A percentile compares a stretch with the other conserved stretches of the same genome.
These are phyloP conservation scores for Delphinella strobiligena DNA, from an alignment of 2,329 filamentous ascomycete genomes.

Conservation along the genomic window DNA sequence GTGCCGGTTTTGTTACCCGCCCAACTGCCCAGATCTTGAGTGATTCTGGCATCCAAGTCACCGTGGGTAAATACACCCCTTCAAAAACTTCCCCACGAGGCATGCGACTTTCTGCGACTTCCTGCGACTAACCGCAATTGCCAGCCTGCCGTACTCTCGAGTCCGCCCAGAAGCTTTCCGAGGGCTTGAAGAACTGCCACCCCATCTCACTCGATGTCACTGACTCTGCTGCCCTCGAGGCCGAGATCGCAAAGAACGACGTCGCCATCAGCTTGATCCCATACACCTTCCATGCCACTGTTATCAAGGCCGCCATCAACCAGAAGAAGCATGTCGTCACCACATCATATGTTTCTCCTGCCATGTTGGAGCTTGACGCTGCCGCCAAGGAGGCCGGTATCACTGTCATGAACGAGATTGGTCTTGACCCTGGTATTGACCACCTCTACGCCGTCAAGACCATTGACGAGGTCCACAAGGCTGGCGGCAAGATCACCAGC, in stretches of 20 bases:
- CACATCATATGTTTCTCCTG: conserved; percentile 76
- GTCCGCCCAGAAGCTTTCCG: conserved; percentile 61
- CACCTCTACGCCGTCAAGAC: conserved; percentile 75
- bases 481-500: conserved; percentile 69
- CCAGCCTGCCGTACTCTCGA: conserved; percentile 72
- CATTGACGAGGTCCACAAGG: conserved; percentile 77
- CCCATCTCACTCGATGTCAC: conserved; percentile 78
- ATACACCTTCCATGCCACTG: conserved; percentile 76
- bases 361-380: conserved; percentile 80
- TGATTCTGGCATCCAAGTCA: conserved; percentile 45
- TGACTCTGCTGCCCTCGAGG: conserved; percentile 64
- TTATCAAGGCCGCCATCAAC: conserved; percentile 88
- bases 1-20: conserved; percentile 42
- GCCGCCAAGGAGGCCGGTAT: conserved; percentile 81
- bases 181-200: conserved; percentile 57
- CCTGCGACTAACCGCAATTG: not conserved
- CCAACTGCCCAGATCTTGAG: conserved; percentile 48
- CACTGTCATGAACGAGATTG: conserved; percentile 96
- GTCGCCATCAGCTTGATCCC: conserved; percentile 57
- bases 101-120: not conserved
- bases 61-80: conserved; percentile 37
- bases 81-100: not conserved
- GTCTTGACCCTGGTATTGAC: conserved; percentile 60
- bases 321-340: conserved; percentile 95
- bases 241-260: conserved; percentile 60